These are phyloP conservation scores for Aspergillus heteromorphus DNA, from an alignment of 495 filamentous ascomycete genomes.

Conservation along the genomic window DNA sequence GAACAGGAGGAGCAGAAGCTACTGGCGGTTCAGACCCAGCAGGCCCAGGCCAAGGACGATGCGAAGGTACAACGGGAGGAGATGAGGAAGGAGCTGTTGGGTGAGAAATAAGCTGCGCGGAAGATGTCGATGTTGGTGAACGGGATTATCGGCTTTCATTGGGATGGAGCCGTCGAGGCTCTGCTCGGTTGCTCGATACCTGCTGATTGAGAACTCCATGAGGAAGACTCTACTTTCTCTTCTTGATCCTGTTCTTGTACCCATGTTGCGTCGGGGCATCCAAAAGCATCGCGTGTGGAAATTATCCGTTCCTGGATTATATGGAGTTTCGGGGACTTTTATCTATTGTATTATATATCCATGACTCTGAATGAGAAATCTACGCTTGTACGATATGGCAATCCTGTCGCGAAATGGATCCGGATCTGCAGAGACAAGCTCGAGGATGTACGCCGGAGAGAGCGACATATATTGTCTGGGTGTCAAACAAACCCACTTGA, in stretches of 20 bases:
- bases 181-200: neutral
- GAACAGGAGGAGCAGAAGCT: conserved; percentile 53
- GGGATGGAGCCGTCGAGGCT: neutral
- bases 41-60: conserved; percentile 46
- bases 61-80: conserved; percentile 48
- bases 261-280: neutral
- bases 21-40: conserved; percentile 38
- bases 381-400: neutral
- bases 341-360: neutral
- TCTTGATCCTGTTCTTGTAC: conserved; percentile 6
- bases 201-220: neutral
- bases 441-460: too few species aligned
- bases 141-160: neutral
- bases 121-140: neutral
- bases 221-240: neutral
- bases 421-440: too few species aligned
- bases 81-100: conserved; percentile 49
- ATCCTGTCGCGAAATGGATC: neutral
- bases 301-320: neutral
- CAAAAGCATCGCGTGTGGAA: conserved; percentile 2
- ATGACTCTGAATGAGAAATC: neutral
- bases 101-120: conserved; percentile 27
- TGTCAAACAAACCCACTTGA: too few species aligned
- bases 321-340: neutral
- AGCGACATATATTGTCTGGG: too few species aligned